Evolutionary conservation across 768 basidiomycete genomes (phyloP).

Genomic region (Russula emetica): DNA sequence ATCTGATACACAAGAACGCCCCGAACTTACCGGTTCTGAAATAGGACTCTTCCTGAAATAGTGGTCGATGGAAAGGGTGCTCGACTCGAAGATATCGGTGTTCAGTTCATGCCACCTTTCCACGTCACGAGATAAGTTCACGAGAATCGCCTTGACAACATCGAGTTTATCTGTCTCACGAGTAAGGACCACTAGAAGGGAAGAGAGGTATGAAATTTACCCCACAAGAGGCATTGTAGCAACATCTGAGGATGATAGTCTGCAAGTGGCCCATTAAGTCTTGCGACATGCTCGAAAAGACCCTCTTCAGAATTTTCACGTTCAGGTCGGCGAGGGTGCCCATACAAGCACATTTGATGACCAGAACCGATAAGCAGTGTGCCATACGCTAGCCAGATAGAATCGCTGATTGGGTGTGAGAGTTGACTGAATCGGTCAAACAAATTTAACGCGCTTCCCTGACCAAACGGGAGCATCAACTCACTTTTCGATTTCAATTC

Average conservation of each 20-base stretch:
- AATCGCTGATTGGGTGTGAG: constrained; percentile 77
- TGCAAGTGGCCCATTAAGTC: constrained; percentile 78
- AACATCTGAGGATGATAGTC: constrained; percentile 95
- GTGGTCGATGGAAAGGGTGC: constrained; percentile 53
- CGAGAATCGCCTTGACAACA: constrained; percentile 76
- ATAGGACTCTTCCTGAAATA: constrained; percentile 44
- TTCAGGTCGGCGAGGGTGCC: constrained; percentile 39
- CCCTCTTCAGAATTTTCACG: constrained; percentile 38
- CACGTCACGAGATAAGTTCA: constrained; percentile 53
- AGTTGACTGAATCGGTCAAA: constrained; percentile 39
- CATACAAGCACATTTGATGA: constrained; percentile 79
- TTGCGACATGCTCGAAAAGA: constrained; percentile 78
- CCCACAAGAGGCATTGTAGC: constrained; percentile 88
- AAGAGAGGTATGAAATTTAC: constrained; percentile 41
- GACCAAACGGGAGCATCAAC: constrained; percentile 28
- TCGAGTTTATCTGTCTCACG: constrained; percentile 65
- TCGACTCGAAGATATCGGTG: constrained; percentile 36
- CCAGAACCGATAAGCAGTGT: constrained; percentile 78
- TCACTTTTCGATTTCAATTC: constrained; percentile 65
- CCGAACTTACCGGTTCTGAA: constrained; percentile 27
- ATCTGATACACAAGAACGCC: neutral
- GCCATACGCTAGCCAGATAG: constrained; percentile 86
- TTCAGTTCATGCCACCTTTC: constrained; percentile 34
- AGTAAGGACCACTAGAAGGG: neutral
- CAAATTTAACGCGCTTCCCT: neutral